phyloP scores from a whole-genome alignment of 1,284 basidiomycete genomes.

The Afroboletus lepidellus region DNA sequence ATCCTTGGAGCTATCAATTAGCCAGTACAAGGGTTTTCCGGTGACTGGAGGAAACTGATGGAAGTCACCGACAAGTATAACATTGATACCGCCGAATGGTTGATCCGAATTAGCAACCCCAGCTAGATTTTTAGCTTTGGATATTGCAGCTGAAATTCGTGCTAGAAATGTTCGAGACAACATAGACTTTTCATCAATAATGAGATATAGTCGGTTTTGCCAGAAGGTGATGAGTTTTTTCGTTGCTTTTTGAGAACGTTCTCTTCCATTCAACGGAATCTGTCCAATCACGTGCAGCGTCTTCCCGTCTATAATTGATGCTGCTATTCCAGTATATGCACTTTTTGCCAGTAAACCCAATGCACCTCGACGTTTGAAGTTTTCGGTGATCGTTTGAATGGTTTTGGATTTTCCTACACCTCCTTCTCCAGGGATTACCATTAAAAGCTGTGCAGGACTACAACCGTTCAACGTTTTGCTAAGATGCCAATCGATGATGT shows the following conservation, averaged over 20 bases:
- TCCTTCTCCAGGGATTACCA: background rate
- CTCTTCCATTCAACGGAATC: background rate
- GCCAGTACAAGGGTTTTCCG: background rate
- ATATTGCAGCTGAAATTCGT: background rate
- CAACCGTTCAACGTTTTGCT: background rate
- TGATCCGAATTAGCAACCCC: background rate
- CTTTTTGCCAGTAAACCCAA: background rate
- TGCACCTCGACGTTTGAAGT: background rate
- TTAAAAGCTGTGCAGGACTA: background rate
- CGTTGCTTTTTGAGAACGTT: background rate
- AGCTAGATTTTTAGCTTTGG: background rate
- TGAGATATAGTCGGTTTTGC: background rate
- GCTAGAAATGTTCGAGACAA: background rate
- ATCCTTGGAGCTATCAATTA: too few relatives aligned
- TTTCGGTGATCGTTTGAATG: background rate
- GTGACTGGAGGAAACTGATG: background rate
- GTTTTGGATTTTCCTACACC: background rate
- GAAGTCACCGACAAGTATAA: background rate
- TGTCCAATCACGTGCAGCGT: background rate
- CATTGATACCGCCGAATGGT: background rate
- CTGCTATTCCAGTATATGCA: background rate
- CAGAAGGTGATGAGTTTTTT: background rate
- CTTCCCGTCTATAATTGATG: background rate
- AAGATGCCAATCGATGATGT: background rate
- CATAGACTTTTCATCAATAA: background rate